Evolutionary conservation across 73 alveolate species (phyloP), one percentile per base, ranked within the genome.

Genomic region (Breviolum minutum): DNA sequence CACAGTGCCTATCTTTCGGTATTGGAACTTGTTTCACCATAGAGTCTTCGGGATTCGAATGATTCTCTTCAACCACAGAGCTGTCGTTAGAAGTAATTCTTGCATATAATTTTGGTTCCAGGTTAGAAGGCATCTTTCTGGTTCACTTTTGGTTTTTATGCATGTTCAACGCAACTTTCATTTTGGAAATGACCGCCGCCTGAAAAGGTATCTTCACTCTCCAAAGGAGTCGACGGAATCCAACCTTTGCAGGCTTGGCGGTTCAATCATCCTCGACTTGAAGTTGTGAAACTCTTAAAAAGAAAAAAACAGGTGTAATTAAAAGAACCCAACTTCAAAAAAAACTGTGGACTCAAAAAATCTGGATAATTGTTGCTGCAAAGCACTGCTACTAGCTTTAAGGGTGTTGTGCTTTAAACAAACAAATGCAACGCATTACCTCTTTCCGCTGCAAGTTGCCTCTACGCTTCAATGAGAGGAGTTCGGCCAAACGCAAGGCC

Each of bases 181-280:
- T 40, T 40, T 40, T 40, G 54, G 54, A 40, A 2, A 0, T 40
- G 54, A 40, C 54, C 54, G 54, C 3, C 90, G 73, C 96, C 96
- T 89, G 96, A 76, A 30, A 89, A 89, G 96, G 73, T 76, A 30
- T 89, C 96, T 22, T 89, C 96, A 62, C 96, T 68, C 86, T 89
- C 95, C 62, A 89, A 60, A 7, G 71, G 22, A 22, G 86, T 70
- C 32, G 85, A 26, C 12, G 96, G 96, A 70, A 89, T 89, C 87
- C 96, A 89, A 22, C 96, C 96, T 89, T 66, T 19, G 24, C 16
- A 29, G 87, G 22, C 16, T 14, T 6, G 24, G 17, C 24, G 77
- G 77, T 17, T 14, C 24, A 40, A 40, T 40, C 0, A 40, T 40
- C 54, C 3, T 40, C 54, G 3, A 40, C 54, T 2, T 40, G 54